A percentile compares a stretch with the other conserved stretches of the same genome.
Evolutionary conservation across 75 land plant species (phyloP).

Genomic region (Larix kaempferi): DNA sequence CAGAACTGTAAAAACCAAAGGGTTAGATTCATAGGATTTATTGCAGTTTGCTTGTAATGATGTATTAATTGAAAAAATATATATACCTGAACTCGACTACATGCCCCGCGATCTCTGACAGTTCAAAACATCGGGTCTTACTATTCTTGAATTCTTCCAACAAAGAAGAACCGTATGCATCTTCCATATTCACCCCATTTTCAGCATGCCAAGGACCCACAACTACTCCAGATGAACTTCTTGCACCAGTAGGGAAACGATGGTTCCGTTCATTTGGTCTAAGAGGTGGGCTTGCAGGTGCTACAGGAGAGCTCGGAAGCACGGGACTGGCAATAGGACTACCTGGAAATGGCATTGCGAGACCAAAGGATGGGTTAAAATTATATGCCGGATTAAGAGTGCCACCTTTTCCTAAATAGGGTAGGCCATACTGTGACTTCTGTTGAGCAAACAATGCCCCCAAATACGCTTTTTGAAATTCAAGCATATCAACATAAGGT

Average conservation of each 20-base stretch:
- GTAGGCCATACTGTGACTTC: slow-evolving; percentile 55
- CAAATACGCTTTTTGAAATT: slow-evolving; percentile 57
- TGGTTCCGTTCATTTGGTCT: slow-evolving; percentile 46
- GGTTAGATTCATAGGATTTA: slow-evolving; percentile 1
- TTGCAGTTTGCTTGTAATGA: background rate
- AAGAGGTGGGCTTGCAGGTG: slow-evolving; percentile 35
- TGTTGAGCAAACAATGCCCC: slow-evolving; percentile 57
- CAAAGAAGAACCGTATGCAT: slow-evolving; percentile 52
- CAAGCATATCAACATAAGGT: slow-evolving; percentile 53
- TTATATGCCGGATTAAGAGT: slow-evolving; percentile 43
- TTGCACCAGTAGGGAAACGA: slow-evolving; percentile 44
- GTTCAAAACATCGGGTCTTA: slow-evolving; percentile 78
- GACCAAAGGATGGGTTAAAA: slow-evolving; percentile 45
- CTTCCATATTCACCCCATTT: slow-evolving; percentile 37
- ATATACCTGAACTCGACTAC: slow-evolving; percentile 91
- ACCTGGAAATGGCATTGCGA: slow-evolving; percentile 49
- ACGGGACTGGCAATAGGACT: slow-evolving; percentile 49
- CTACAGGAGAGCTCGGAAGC: slow-evolving; percentile 55
- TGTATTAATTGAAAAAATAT: background rate
- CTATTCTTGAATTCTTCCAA: slow-evolving; percentile 93
- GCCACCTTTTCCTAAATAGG: slow-evolving; percentile 33
- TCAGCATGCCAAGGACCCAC: slow-evolving; percentile 42
- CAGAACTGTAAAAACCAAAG: slow-evolving; percentile 52
- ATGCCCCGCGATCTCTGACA: slow-evolving; percentile 86
- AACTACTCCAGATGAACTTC: slow-evolving; percentile 35